phyloP scores from a whole-genome alignment of 2,329 filamentous ascomycete species.

The Exophiala dermatitidis region DNA sequence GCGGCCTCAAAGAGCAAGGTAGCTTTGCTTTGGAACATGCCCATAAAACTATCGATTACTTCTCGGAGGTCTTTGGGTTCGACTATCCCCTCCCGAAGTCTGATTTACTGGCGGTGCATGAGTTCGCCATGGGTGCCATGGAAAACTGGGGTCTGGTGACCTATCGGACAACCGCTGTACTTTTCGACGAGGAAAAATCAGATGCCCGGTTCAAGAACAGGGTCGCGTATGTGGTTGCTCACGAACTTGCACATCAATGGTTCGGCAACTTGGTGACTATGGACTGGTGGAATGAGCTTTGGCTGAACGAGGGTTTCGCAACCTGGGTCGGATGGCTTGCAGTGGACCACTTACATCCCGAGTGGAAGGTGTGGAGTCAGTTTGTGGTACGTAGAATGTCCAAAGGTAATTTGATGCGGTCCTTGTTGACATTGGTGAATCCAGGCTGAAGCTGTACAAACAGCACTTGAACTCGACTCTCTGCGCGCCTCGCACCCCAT shows the following conservation, averaged over 20 bases:
- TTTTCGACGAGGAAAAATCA: conserved; percentile 91
- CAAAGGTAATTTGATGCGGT: conserved; percentile 43
- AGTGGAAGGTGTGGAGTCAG: conserved; percentile 97
- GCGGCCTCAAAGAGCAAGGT: conserved; percentile 87
- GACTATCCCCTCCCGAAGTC: conserved; percentile 91
- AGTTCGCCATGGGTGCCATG: conserved; percentile 81
- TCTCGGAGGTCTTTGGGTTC: conserved; percentile 86
- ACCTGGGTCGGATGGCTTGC: conserved; percentile 98
- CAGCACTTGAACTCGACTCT: conserved; percentile 81
- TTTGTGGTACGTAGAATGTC: conserved; percentile 65
- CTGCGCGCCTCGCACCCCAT: conserved; percentile 91
- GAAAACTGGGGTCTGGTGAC: conserved; percentile 97
- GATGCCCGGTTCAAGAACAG: conserved; percentile 87
- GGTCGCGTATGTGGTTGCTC: conserved; percentile 95
- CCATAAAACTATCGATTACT: conserved; percentile 90
- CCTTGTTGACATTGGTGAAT: conserved; percentile 34
- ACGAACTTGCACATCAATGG: conserved; percentile 95
- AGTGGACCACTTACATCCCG: conserved; percentile 83
- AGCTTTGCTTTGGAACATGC: conserved; percentile 84
- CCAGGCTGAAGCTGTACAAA: conserved; percentile 82
- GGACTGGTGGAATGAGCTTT: conserved; percentile 93
- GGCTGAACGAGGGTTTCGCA: conserved; percentile 93
- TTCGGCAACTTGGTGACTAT: conserved; percentile 88
- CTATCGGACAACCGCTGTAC: conserved; percentile 86
- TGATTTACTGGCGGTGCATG: conserved; percentile 82